Base-by-base conservation (phyloP, 2,329 filamentous ascomycete species). In the Nigrospora sphaerica region DNA sequence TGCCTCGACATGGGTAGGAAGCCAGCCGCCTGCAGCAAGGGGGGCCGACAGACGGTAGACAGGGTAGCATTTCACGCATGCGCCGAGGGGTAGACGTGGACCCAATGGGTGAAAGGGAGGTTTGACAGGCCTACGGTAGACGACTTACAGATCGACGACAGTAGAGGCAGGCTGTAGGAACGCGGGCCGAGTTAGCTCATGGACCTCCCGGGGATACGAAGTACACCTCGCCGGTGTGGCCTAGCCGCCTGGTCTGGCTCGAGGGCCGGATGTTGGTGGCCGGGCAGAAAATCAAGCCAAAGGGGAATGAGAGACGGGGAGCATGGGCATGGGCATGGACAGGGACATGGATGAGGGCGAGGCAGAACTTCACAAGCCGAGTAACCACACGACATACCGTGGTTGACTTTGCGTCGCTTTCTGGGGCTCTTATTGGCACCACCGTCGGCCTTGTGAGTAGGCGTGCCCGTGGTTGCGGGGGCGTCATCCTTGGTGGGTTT, bases 361-460 rank as follows among this genome's bases (percentile, higher is more conserved):
- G 53, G 49, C 48, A 52, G 52, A 56, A 55, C 58, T 52, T 44
- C 42, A 47, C 51, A 49, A 49, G 32, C 43, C 28, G 50, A 49
- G 54, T n/a, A n/a, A n/a, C n/a, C n/a, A n/a, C 54, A 60, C 48
- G 56, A 68, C 83, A 72, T 80, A 91, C 87, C 87, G 71, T 92
- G 87, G 73, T 90, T 91, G 57, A 92, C 87, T 73, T 92, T 92
- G 74, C 87, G 85, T 70, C 87, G 79, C 76, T 90, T 91, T 73
- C 88, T 91, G 42, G 85, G 83, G 64, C 81, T 86, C 66, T 78
- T 75, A 54, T 69, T 56, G 50, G 57, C 51, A 51, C 64, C 59
- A 56, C 58, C 60, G 55, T 54, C 50, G 57, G 61, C 58, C 31
- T 63, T 59, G 44, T 42, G 40, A 23, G 33, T 44, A 28, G 23